Conservation (phyloP, 352 stramenopile genomes). For the Pilasporangium apinafurcum region DNA sequence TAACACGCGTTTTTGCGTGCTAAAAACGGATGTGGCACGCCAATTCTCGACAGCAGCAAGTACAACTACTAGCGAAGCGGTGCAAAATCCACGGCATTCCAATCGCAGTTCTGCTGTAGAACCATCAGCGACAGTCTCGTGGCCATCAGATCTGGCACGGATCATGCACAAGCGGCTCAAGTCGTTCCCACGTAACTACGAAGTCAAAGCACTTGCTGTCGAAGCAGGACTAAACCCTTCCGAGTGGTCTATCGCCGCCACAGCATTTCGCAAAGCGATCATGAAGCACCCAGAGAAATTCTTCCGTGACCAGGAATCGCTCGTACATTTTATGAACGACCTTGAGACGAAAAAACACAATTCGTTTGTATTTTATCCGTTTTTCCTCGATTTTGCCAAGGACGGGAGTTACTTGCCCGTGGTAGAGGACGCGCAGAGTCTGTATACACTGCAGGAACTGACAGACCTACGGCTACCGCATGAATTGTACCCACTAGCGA, state of each 20-base stretch:
- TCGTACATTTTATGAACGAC: slow-evolving; percentile 47
- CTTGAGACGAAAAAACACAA: slow-evolving; percentile 36
- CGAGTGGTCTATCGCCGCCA: slow-evolving; percentile 50
- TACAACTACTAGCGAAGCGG: too few relatives aligned
- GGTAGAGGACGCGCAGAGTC: slow-evolving; percentile 23
- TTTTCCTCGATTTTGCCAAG: slow-evolving; percentile 61
- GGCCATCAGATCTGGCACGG: slow-evolving; percentile 30
- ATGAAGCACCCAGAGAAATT: slow-evolving; percentile 40
- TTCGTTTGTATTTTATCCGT: slow-evolving; percentile 73
- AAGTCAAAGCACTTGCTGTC: slow-evolving; percentile 57
- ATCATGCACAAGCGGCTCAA: slow-evolving; percentile 36
- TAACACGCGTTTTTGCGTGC: too few relatives aligned
- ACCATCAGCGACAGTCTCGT: slow-evolving; percentile 9
- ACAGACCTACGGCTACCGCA: slow-evolving; percentile 72
- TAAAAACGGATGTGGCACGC: too few relatives aligned
- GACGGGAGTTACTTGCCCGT: slow-evolving; percentile 21
- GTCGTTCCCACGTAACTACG: slow-evolving; percentile 65
- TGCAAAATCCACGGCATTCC: too few relatives aligned
- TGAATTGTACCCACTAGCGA: slow-evolving; percentile 79
- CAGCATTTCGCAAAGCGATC: slow-evolving; percentile 60
- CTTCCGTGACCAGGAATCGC: slow-evolving; percentile 49
- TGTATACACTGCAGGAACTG: slow-evolving; percentile 56
- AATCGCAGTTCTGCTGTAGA: too few relatives aligned
- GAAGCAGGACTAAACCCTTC: slow-evolving; percentile 56
- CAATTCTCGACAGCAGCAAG: too few relatives aligned